Base-by-base conservation (phyloP, 345 rosid genomes). In the Arabis alpina region DNA sequence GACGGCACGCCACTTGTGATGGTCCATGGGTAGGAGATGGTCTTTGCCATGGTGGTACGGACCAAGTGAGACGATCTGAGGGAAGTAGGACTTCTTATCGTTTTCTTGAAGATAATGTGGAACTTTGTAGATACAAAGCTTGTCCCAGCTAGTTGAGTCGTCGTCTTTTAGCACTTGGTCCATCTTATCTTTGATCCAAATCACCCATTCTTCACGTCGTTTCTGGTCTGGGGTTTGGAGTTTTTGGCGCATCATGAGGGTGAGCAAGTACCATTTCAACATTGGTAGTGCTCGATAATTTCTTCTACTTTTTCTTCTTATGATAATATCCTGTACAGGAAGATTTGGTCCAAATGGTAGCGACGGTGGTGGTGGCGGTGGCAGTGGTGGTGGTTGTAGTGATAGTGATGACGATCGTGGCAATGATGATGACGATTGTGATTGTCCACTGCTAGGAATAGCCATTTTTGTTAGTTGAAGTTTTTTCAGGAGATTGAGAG, bases 1-100 rank as follows among this genome's bases (percentile, higher is more conserved):
- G 64, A 93, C 84, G 16, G 91, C 79, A 3, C 91, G 88, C 96
- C 96, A 93, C 55, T 90, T 91, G 73, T 90, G 97, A 52, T 82
- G 83, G 8, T 90, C 96, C 96, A 88, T 87, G 56, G 81, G 83
- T n/a, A 86, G 81, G 4, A 93, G 82, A 10, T 89, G 89, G 66
- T 68, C 70, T 71, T 84, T 81, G 7, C 83, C 87, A 28, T 88
- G 92, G 70, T 93, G 93, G 76, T 88, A 90, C 11, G 97, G 97
- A 62, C 94, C 94, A 55, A 91, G 47, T 3, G 96, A 91, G 40
- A 84, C 89, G 4, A 78, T 81, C 61, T 89, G 97, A 23, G 98
- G 98, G 13, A 79, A 79, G 66, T 83, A 85, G 27, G 89, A 92
- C 54, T 80, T 90, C 50, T 85, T 85, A 54, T 93, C 94, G 7